Percentiles rank a stretch among this genome's conserved stretches.
These are phyloP conservation scores for Wakefieldia striispora DNA, from an alignment of 768 basidiomycete genomes.

Conservation along the genomic window DNA sequence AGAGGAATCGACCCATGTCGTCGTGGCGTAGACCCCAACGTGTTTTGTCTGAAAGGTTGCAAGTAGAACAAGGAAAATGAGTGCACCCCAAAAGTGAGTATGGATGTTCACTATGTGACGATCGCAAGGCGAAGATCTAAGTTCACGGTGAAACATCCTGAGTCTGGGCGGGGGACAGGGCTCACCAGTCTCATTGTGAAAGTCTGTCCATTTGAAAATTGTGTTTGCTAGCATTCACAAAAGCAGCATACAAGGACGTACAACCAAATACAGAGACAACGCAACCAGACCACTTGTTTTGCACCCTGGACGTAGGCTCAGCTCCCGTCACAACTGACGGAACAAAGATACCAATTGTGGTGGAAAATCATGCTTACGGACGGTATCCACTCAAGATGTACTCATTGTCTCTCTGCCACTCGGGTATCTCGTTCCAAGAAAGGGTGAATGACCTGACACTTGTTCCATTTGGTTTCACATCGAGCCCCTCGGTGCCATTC, in stretches of 20 bases:
- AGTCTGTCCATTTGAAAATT: slow-evolving; percentile 41
- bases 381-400: slow-evolving; percentile 70
- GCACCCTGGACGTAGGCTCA: slow-evolving; percentile 40
- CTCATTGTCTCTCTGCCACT: slow-evolving; percentile 75
- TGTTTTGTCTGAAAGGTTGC: slow-evolving; percentile 51
- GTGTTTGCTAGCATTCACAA: slow-evolving; percentile 15
- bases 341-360: slow-evolving; percentile 4
- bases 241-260: slow-evolving; percentile 36
- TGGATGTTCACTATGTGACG: slow-evolving; percentile 73
- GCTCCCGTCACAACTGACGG: background rate
- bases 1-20: slow-evolving; percentile 59
- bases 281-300: slow-evolving; percentile 62
- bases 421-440: slow-evolving; percentile 57
- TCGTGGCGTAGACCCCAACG: slow-evolving; percentile 47
- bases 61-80: slow-evolving; percentile 57
- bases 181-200: slow-evolving; percentile 77
- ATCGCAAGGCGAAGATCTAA: slow-evolving; percentile 8
- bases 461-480: background rate
- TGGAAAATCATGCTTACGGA: slow-evolving; percentile 41
- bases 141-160: slow-evolving; percentile 1
- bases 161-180: background rate
- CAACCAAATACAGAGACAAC: slow-evolving; percentile 63
- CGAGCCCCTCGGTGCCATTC: slow-evolving; percentile 8
- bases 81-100: slow-evolving; percentile 70
- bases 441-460: slow-evolving; percentile 28